Conservation (phyloP, 2,329 filamentous ascomycete genomes). For the Aspergillus awamori region DNA sequence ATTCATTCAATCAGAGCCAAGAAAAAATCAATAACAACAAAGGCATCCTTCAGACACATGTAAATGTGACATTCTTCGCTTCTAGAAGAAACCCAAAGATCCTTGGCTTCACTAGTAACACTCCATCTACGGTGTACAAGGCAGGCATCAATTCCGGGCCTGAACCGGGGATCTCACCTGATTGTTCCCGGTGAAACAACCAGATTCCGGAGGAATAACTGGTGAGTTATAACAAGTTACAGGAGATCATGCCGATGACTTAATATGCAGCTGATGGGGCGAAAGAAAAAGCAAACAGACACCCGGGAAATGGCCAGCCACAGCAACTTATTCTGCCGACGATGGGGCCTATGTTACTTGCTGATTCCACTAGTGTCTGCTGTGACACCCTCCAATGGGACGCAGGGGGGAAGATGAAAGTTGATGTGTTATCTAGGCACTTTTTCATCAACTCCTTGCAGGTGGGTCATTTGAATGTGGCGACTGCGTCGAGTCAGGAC, state of each 20-base stretch:
- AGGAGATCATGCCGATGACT: background rate
- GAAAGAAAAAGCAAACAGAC: background rate
- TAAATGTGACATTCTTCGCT: background rate
- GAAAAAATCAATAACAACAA: too few relatives aligned
- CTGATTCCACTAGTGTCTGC: background rate
- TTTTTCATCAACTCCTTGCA: constrained; percentile 5
- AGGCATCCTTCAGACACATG: background rate
- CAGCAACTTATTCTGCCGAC: background rate
- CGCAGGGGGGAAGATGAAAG: background rate
- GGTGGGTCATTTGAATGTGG: background rate
- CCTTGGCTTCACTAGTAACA: background rate
- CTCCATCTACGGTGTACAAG: background rate
- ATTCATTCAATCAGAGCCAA: too few relatives aligned
- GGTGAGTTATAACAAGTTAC: background rate
- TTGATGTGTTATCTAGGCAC: constrained; percentile 3
- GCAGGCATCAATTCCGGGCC: background rate
- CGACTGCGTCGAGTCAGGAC: background rate
- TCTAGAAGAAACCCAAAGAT: background rate
- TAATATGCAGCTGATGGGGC: background rate
- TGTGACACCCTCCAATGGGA: background rate
- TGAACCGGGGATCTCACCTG: background rate
- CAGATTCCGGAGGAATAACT: too few relatives aligned
- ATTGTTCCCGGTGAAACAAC: background rate
- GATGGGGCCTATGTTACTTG: background rate
- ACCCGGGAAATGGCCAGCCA: background rate